Evolutionary conservation across 352 stramenopile species (phyloP).

Genomic region (Globisporangium acanthophoron): DNA sequence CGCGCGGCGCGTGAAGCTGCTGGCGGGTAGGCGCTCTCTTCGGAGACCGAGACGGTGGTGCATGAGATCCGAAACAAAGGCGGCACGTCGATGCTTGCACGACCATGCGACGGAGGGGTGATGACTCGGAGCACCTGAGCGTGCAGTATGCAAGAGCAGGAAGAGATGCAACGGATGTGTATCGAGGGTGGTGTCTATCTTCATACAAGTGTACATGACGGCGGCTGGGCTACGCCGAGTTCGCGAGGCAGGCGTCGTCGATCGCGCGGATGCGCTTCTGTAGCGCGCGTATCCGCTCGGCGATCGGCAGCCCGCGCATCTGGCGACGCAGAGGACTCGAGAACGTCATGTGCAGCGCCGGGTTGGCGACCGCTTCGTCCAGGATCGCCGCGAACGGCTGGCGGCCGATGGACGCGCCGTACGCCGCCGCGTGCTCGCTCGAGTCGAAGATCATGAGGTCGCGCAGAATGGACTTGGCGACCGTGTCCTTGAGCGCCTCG

Average conservation of each 20-base stretch:
- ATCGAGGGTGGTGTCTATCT: too few relatives aligned
- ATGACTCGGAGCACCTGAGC: too few relatives aligned
- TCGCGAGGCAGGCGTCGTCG: conserved; percentile 26
- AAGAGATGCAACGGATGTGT: too few relatives aligned
- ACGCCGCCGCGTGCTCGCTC: conserved; percentile 33
- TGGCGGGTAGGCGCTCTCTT: conserved; percentile 39
- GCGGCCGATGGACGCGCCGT: conserved; percentile 30
- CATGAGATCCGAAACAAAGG: too few relatives aligned
- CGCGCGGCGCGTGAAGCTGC: conserved; percentile 26
- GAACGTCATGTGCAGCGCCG: conserved; percentile 38
- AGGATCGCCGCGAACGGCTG: conserved; percentile 40
- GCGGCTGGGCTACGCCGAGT: conserved; percentile 1
- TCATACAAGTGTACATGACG: background rate
- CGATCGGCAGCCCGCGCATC: conserved; percentile 36
- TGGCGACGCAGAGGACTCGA: conserved; percentile 44
- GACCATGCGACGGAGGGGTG: too few relatives aligned
- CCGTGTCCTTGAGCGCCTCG: conserved; percentile 50
- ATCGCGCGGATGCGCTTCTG: conserved; percentile 32
- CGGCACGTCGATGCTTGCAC: too few relatives aligned
- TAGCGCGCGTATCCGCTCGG: conserved; percentile 31
- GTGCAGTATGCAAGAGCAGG: too few relatives aligned
- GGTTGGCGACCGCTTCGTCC: conserved; percentile 14
- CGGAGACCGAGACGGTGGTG: too few relatives aligned
- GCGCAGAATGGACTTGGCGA: conserved; percentile 70
- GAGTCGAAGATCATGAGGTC: conserved; percentile 76